Base-by-base conservation (phyloP, 2,329 filamentous ascomycete species). In the Basipetospora chlamydospora region DNA sequence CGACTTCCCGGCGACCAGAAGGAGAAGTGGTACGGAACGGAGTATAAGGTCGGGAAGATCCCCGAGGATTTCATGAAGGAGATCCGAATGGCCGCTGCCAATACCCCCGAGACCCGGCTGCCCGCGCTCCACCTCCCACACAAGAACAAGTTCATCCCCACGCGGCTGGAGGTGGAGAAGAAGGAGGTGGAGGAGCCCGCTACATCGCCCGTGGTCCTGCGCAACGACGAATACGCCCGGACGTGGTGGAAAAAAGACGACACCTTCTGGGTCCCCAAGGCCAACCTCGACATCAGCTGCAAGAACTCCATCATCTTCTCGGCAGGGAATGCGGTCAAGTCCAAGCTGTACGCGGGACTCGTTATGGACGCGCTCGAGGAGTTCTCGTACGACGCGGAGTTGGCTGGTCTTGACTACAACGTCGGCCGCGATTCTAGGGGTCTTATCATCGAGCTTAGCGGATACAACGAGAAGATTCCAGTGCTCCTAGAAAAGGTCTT, bases 221-320 rank as follows among this genome's bases (percentile, higher is more conserved):
- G 87, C 45, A 86, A 93, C 47, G 88, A 95, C 46, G 67, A 77
- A 5, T 63, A 76, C 23, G 77, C 83, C 1, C 77, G 87, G 21
- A 80, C 84, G 3, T 98, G 90, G 90, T 95, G 78, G 66, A 98
- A 98, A 65, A 96, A 96, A 59, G 90, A 98, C 49, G 90, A 98
- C 48, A 86, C 79, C 0, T 98, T 96, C 58, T 96, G 88, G 87
- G 90, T 96, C 8, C 90, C 90, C 7, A 94, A 93, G 56, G 90
- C 84, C 3, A 90, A 86, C 41, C 64, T 96, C 13, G 73, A 86
- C 44, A 73, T 94, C 44, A 84, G 78, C 46, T 67, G 92, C 45
- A 74, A 78, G 47, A 93, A 79, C 41, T 81, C 86, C 0, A 59
- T 93, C 31, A 76, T 82, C n/a, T 77, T 76, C 52, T 86, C 82